These are phyloP conservation scores for Candida sanyiensis DNA, from an alignment of 805 yeast species.

Conservation along the genomic window DNA sequence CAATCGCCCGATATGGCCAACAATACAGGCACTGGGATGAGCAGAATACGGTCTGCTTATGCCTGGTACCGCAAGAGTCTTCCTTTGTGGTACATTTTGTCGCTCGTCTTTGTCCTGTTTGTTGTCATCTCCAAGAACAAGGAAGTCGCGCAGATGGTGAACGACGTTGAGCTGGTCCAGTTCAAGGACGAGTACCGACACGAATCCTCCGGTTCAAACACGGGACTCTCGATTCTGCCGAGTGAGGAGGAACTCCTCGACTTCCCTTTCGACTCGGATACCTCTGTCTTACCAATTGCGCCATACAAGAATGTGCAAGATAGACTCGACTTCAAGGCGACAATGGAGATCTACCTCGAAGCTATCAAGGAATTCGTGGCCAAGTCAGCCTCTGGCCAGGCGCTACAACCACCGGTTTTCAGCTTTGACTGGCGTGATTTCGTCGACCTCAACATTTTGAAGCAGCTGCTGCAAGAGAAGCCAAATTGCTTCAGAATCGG, in stretches of 20 bases:
- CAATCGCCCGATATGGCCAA: too few relatives aligned
- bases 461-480: conserved; percentile 33
- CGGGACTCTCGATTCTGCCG: conserved; percentile 14
- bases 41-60: conserved; percentile 7
- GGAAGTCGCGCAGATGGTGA: not conserved
- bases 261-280: conserved; percentile 30
- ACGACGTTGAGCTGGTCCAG: conserved; percentile 14
- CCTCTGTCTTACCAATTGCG: conserved; percentile 32
- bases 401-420: conserved; percentile 28
- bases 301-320: conserved; percentile 33
- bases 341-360: conserved; percentile 30
- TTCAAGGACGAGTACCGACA: conserved; percentile 18
- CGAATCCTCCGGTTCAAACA: conserved; percentile 19
- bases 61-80: conserved; percentile 11
- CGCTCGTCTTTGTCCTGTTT: conserved; percentile 18
- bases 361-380: conserved; percentile 28
- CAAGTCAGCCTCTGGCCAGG: conserved; percentile 22
- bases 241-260: conserved; percentile 20
- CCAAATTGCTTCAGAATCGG: conserved; percentile 42
- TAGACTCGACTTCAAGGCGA: conserved; percentile 31
- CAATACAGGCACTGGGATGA: not conserved
- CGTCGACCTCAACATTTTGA: conserved; percentile 40
- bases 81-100: conserved; percentile 19
- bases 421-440: conserved; percentile 54
- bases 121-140: conserved; percentile 14